Evolutionary conservation across 768 basidiomycete genomes (phyloP), one percentile per base, ranked within the genome.

Genomic region (Polyporus arcularius): DNA sequence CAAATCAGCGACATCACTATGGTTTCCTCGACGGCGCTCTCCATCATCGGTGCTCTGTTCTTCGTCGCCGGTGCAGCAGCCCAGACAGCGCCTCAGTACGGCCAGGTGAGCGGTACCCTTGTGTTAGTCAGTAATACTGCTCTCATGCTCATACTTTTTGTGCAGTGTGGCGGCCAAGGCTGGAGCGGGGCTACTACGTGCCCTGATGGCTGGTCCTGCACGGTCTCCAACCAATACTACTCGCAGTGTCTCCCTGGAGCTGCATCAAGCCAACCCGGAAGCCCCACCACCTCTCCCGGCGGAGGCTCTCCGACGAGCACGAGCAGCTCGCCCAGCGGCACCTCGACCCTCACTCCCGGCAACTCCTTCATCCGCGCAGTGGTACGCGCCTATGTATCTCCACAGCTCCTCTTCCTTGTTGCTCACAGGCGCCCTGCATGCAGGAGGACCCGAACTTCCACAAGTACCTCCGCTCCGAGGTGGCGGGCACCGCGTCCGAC

Each of bases 381-480:
- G 21, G 82, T 83, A 67, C 57, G 81, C 73, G 12, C 21, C 4
- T 26, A 16, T 35, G 3, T 30, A 41, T 31, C 42, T 38, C 43
- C 9, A 35, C 49, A 15, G 0, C n/a, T 45, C 26, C 26, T 3
- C 61, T 41, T 18, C 11, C 14, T 47, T 8, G 3, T 6, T 26
- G 26, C 45, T 30, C 46, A 46, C 28, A 35, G 14, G 54, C 4
- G 4, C 38, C 21, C 26, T 41, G 57, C 63, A 11, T 49, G 8
- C 60, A 85, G 82, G 80, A 78, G 58, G 80, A 77, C 39, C 83
- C 83, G 4, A 82, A 85, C 71, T 85, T 84, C 80, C 85, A 84
- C 71, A 77, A 84, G 64, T 86, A 86, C 70, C 80, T 87, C 38
- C 80, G 79, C 45, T 84, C 85, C 16, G 77, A 83, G 63, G 75